These are phyloP conservation scores for Marchantia paleacea DNA, from an alignment of 225 moss, liverwort and hornwort species.

Conservation along the genomic window DNA sequence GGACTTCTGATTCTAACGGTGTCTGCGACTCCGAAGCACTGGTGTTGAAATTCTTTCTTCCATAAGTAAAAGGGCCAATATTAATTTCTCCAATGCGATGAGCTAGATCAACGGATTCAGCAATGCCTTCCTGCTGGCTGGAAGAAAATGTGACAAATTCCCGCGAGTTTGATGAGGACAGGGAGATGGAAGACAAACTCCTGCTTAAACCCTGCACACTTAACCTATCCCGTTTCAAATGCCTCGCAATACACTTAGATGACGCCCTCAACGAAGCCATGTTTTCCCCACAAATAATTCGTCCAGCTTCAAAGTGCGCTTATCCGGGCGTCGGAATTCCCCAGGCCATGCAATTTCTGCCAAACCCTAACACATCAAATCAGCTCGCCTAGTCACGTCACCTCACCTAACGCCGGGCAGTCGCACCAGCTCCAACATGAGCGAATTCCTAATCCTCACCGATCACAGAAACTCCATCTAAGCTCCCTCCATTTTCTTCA, in stretches of 20 bases:
- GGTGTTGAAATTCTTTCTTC: conserved; percentile 43
- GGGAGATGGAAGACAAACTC: background rate
- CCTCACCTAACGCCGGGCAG: background rate
- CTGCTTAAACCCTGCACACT: conserved; percentile 28
- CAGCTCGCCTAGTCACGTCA: background rate
- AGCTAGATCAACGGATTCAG: background rate
- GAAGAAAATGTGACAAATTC: background rate
- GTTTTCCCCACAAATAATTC: background rate
- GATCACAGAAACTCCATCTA: background rate
- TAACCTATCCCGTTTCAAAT: background rate
- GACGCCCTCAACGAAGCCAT: conserved; percentile 31
- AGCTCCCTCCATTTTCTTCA: background rate
- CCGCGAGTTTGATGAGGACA: background rate
- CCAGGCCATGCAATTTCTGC: conserved; percentile 3
- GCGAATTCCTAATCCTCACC: background rate
- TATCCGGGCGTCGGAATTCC: conserved; percentile 15
- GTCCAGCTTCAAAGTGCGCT: background rate
- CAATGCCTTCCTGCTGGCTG: background rate
- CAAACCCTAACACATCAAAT: conserved; percentile 7
- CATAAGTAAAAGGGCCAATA: background rate
- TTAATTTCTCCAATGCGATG: background rate
- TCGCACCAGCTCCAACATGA: background rate
- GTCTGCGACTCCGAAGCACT: conserved; percentile 38
- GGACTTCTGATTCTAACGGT: conserved; percentile 50
- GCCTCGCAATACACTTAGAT: conserved; percentile 15